These are phyloP conservation scores for Rhizopogon roseolus DNA, from an alignment of 768 basidiomycete species.

Conservation along the genomic window DNA sequence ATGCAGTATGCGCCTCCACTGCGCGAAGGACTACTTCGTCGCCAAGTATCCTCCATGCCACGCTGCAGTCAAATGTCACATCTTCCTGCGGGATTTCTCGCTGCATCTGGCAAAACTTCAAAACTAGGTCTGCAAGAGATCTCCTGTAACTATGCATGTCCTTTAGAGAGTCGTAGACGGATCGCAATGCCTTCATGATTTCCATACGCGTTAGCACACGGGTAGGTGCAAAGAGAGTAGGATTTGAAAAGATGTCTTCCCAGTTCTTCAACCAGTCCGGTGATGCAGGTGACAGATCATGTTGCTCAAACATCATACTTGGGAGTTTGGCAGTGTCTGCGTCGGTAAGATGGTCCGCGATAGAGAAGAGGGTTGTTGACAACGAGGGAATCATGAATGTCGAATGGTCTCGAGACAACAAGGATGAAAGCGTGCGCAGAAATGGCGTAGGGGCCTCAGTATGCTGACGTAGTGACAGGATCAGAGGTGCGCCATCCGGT, in stretches of 20 bases:
- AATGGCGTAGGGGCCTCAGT: slow-evolving; percentile 55
- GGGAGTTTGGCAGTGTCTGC: slow-evolving; percentile 61
- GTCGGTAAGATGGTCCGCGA: slow-evolving; percentile 69
- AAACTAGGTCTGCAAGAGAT: slow-evolving; percentile 48
- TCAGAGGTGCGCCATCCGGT: slow-evolving; percentile 37
- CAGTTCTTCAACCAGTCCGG: slow-evolving; percentile 71
- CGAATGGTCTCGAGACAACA: slow-evolving; percentile 60
- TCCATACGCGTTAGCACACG: slow-evolving; percentile 51
- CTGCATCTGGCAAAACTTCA: slow-evolving; percentile 41
- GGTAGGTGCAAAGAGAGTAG: slow-evolving; percentile 34
- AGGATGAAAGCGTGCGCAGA: slow-evolving; percentile 53
- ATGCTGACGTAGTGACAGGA: slow-evolving; percentile 51
- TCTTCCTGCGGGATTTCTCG: slow-evolving; percentile 22
- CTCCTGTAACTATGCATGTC: slow-evolving; percentile 66
- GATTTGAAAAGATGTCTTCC: slow-evolving; percentile 50
- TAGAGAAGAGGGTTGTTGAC: slow-evolving; percentile 56
- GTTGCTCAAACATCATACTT: slow-evolving; percentile 57
- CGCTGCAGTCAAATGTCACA: slow-evolving; percentile 15
- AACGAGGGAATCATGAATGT: slow-evolving; percentile 56
- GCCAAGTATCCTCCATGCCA: slow-evolving; percentile 56
- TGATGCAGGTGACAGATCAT: slow-evolving; percentile 66
- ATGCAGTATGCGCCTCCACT: slow-evolving; percentile 31
- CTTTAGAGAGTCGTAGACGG: slow-evolving; percentile 59
- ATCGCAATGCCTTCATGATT: slow-evolving; percentile 52
- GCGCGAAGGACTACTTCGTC: slow-evolving; percentile 62